These are phyloP conservation scores for Prunella vulgaris DNA, from an alignment of 257 asterid genomes.

Conservation along the genomic window DNA sequence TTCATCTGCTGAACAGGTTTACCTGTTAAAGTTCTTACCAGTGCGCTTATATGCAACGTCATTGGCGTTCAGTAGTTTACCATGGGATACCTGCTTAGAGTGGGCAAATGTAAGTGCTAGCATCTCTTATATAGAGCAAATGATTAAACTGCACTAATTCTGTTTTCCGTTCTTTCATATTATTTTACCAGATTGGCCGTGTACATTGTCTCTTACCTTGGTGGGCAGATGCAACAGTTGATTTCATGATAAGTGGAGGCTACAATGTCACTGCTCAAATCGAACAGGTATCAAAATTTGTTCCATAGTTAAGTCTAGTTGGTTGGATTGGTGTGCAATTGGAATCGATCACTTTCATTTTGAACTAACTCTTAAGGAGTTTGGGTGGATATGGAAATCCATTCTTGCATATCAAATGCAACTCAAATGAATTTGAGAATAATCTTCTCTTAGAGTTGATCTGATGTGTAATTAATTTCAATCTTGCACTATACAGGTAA, in stretches of 20 bases:
- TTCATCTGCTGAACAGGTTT: constrained; percentile 46
- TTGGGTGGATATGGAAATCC: neutral
- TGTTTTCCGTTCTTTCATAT: neutral
- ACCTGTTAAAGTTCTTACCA: constrained; percentile 57
- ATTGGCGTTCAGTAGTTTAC: constrained; percentile 49
- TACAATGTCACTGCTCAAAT: constrained; percentile 61
- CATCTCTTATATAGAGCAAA: neutral
- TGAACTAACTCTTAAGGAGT: neutral
- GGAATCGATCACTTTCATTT: neutral
- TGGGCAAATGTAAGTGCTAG: constrained; percentile 72
- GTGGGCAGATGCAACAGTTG: constrained; percentile 93
- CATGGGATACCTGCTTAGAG: constrained; percentile 55
- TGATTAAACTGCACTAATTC: neutral
- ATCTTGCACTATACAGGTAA: constrained; percentile 46
- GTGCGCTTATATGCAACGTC: constrained; percentile 70
- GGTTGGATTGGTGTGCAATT: neutral
- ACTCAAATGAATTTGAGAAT: neutral
- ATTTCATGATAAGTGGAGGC: constrained; percentile 92
- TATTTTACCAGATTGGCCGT: constrained; percentile 63
- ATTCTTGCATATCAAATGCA: neutral
- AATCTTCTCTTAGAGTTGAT: neutral
- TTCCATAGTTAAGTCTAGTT: neutral
- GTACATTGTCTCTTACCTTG: constrained; percentile 83
- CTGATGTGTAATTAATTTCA: neutral
- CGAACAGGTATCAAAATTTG: constrained; percentile 31